Evolutionary conservation across 768 basidiomycete genomes (phyloP).

Genomic region (Lanmaoa rubissima): DNA sequence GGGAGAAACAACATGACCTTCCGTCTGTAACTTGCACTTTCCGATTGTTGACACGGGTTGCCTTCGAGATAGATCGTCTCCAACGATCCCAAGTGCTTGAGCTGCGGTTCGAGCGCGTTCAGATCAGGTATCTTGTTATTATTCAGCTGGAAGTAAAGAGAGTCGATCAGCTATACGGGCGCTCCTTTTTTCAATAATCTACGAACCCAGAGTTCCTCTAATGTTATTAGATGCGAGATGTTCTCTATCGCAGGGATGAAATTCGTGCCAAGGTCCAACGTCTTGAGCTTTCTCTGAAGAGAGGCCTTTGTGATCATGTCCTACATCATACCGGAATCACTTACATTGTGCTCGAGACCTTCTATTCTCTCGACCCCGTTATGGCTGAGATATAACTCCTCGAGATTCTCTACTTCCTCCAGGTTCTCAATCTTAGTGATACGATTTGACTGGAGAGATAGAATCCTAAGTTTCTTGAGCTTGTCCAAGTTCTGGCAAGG

Average conservation of each 20-base stretch:
- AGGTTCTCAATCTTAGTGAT: constrained; percentile 85
- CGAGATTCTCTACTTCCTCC: constrained; percentile 67
- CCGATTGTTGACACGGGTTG: constrained; percentile 84
- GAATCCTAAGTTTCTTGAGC: constrained; percentile 73
- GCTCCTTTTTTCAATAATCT: not conserved
- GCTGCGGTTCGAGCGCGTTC: constrained; percentile 61
- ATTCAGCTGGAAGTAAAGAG: constrained; percentile 59
- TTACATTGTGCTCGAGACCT: constrained; percentile 81
- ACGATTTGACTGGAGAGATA: constrained; percentile 93
- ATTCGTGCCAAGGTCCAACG: constrained; percentile 87
- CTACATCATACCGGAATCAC: constrained; percentile 19
- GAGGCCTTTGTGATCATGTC: not conserved
- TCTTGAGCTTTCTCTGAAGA: constrained; percentile 62
- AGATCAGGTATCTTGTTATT: constrained; percentile 81
- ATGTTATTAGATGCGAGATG: constrained; percentile 64
- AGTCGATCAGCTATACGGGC: not conserved
- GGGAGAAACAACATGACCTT: constrained; percentile 89
- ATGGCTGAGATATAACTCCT: constrained; percentile 92
- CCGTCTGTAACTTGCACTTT: constrained; percentile 77
- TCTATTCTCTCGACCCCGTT: constrained; percentile 85
- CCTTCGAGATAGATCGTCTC: constrained; percentile 93
- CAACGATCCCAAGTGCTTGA: constrained; percentile 57
- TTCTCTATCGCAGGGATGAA: constrained; percentile 78
- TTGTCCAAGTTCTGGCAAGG: constrained; percentile 58
- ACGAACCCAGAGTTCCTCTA: constrained; percentile 95